Base-by-base conservation (phyloP, 2,329 filamentous ascomycete species). In the Diaporthe nobilis region DNA sequence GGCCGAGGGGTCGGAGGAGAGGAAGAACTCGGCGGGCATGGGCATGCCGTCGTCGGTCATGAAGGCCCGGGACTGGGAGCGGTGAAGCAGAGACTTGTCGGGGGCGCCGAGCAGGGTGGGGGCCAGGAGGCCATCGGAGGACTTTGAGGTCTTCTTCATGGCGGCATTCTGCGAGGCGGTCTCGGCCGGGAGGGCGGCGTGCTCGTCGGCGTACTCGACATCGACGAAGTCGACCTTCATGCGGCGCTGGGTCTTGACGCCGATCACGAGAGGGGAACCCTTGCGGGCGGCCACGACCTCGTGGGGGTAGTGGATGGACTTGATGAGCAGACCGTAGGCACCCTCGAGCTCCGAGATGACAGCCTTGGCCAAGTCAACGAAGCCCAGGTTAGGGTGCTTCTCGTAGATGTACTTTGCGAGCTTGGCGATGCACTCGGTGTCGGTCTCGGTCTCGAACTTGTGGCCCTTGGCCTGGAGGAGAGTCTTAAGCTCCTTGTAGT, bases 211-310 rank as follows among this genome's bases (percentile, higher is more conserved):
- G 85, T 96, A 98, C 88, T 99, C 97, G 77, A 99, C 97, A 85
- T 99, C 97, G 84, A 99, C 97, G 83, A 99, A 99, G 88, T 99
- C 97, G 78, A 99, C 97, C 93, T 98, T 99, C 97, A 99, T 98
- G 89, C 98, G 98, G 90, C 94, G 97, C 87, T 95, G 91, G 74
- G 97, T 98, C 88, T 95, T 94, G 84, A 99, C 97, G 87, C 97
- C 97, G 81, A 99, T 95, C 78, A 99, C 97, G 77, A 99, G 91
- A 58, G 97, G 97, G 77, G 97, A 99, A 87, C 97, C 97, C 92
- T 99, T 99, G 82, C 97, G 95, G 84, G 97, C 97, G 74, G 97
- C 97, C 86, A 99, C 95, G 78, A 98, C 94, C 89, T 99, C 97
- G 84, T 98, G 95, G 77, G 97, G 97, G 89, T 95, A 99, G 91